Percentiles rank a stretch among this genome's conserved stretches.
phyloP scores from a whole-genome alignment of 1,284 basidiomycete species.

The Schizophyllum amplum region DNA sequence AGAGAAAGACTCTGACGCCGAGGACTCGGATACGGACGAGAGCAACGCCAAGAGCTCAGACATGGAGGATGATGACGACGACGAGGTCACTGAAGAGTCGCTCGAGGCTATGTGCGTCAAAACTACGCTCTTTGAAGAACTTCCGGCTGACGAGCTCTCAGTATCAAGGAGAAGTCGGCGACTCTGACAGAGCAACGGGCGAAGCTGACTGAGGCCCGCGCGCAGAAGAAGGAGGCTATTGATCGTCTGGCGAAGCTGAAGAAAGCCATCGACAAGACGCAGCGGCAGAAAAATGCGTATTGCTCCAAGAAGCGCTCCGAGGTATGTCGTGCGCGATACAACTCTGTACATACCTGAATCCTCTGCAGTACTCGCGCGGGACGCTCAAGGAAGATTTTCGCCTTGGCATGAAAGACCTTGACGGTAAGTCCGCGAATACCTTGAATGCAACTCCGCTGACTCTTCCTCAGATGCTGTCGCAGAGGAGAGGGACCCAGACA shows the following conservation, averaged over 20 bases:
- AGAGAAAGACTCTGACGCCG: constrained; percentile 16
- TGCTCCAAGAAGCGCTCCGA: constrained; percentile 52
- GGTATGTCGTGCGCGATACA: constrained; percentile 23
- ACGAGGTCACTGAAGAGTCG: constrained; percentile 36
- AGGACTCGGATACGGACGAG: constrained; percentile 19
- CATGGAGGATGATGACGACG: constrained; percentile 23
- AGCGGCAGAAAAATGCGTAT: constrained; percentile 53
- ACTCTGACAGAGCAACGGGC: constrained; percentile 33
- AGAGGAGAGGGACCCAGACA: constrained; percentile 46
- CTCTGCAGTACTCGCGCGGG: constrained; percentile 40
- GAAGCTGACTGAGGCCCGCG: constrained; percentile 29
- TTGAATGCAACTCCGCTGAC: constrained; percentile 1
- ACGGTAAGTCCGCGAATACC: constrained; percentile 28
- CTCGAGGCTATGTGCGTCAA: constrained; percentile 27
- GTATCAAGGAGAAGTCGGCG: constrained; percentile 31
- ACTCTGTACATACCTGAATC: constrained; percentile 2
- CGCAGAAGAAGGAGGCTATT: constrained; percentile 36
- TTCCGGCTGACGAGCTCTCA: not conserved
- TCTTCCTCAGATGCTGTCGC: constrained; percentile 38
- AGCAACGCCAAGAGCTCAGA: constrained; percentile 22
- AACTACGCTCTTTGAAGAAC: not conserved
- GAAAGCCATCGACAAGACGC: constrained; percentile 36
- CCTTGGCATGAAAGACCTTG: constrained; percentile 46
- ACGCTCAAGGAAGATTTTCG: constrained; percentile 55
- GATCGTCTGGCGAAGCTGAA: constrained; percentile 37